Percentiles rank a stretch among this genome's conserved stretches.
These are phyloP conservation scores for Amaranthus palmeri DNA, from an alignment of 148 eudicot species.

Conservation along the genomic window DNA sequence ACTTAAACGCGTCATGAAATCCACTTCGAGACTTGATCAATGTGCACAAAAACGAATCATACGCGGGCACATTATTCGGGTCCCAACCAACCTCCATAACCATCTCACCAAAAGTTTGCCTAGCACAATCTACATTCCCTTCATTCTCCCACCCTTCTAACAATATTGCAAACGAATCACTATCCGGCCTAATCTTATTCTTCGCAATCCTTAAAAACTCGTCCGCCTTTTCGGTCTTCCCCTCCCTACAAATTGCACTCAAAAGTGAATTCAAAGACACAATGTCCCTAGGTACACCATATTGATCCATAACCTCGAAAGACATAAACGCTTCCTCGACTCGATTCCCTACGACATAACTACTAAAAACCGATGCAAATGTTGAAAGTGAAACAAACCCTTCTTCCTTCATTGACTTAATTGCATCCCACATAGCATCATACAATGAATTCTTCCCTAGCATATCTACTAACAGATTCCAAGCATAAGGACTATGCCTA, in stretches of 20 bases:
- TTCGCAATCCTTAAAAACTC: conserved; percentile 39
- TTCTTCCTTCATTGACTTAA: conserved; percentile 60
- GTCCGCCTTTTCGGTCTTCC: conserved; percentile 39
- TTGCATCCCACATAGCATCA: conserved; percentile 92
- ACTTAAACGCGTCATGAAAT: conserved; percentile 53
- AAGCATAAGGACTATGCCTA: conserved; percentile 50
- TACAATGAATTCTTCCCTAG: conserved; percentile 68
- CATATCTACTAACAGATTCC: conserved; percentile 75
- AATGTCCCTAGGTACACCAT: conserved; percentile 45
- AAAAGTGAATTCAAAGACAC: conserved; percentile 66
- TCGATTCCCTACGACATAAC: conserved; percentile 47
- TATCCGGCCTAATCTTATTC: conserved; percentile 47
- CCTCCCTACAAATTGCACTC: conserved; percentile 63
- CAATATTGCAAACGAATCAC: conserved; percentile 65
- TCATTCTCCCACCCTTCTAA: conserved; percentile 86
- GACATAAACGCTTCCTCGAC: conserved; percentile 53
- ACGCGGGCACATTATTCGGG: conserved; percentile 47
- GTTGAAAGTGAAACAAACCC: conserved; percentile 57
- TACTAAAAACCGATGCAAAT: conserved; percentile 68
- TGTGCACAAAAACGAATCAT: conserved; percentile 63
- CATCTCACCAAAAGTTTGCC: conserved; percentile 59
- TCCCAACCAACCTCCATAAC: conserved; percentile 59
- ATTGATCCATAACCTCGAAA: conserved; percentile 64
- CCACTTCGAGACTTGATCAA: conserved; percentile 56
- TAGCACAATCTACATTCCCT: conserved; percentile 44